Evolutionary conservation across 2,329 filamentous ascomycete genomes (phyloP), one percentile per base, ranked within the genome.

Genomic region (Alternaria postmessia): DNA sequence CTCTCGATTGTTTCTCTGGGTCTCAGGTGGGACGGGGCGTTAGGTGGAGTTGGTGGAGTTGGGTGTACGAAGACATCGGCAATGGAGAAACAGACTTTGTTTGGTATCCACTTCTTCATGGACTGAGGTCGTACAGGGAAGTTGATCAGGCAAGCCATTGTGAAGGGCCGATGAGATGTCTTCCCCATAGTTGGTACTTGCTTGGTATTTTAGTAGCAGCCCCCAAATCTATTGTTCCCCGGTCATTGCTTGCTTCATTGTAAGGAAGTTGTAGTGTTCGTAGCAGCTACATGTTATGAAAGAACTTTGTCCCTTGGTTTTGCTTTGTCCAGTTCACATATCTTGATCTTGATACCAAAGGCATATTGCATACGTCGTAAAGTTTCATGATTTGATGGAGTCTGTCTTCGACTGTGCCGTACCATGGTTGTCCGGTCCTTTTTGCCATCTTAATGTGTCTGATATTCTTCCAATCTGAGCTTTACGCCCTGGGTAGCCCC

Each of bases 331-430:
- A 0, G 4, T 38, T 8, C n/a, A 18, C 16, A 38, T 7, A 8
- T 16, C 7, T 8, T 18, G 1, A 12, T 20, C n/a, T 8, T 4
- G 4, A 41, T 41, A 41, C 39, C 18, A 22, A 0, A 12, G 30
- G 16, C 7, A 16, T 7, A 6, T 24, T 4, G 18, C 7, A 8
- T 7, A n/a, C 30, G n/a, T 24, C 3, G 16, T 1, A 5, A 3
- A 1, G 4, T n/a, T 12, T 0, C 8, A 24, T 0, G 14, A 6
- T 18, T 24, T 11, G 3, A 1, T 12, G 7, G 14, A 24, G 14
- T 7, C 30, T 18, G 12, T 7, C 20, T 16, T 14, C 1, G 32
- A 24, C 4, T 24, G 7, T 16, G 18, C 1, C 18, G 14, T 36
- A 48, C 46, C 46, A 34, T 48, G 18, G n/a, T 4, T 47, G 18